Base-by-base conservation (phyloP, 139 green algal genomes). In the Pleodorina starrii region DNA sequence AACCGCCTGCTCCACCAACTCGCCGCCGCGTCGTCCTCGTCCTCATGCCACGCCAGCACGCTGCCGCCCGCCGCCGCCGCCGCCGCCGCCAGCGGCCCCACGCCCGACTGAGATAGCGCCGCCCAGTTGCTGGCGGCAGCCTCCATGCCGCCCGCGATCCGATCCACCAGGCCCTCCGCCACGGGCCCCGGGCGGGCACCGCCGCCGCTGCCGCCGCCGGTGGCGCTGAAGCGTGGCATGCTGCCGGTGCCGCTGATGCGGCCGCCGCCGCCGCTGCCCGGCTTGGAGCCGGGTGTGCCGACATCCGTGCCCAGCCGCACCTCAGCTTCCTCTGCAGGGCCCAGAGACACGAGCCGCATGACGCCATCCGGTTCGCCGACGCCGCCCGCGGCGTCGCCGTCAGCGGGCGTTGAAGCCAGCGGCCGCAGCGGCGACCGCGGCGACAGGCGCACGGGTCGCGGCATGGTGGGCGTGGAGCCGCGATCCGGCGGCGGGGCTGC, bases 1-100 rank as follows among this genome's bases (percentile, higher is more conserved):
- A 88, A 48, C 1, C 82, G 63, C 0, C 82, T 63, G 29, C 5
- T 43, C 82, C 82, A 88, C 82, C 82, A 88, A 19, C 63, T 38
- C 2, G 66, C 44, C 2, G 2, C 60, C 19, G 27, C 57, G 42
- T 66, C 66, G 27, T 79, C 82, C 29, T 51, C 44, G 32, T 88
- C 82, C 32, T 88, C 66, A 3, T 16, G 42, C 79, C 79, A 75
- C 4, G 35, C 25, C 38, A 42, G 35, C 6, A 54, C 0, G 17
- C 51, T 43, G 4, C 19, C 2, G 29, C 59, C 59, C 7, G 12
- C 27, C 42, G 59, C 29, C 29, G 21, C 2, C 43, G 80, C 59
- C 7, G 12, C 27, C 42, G 59, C 29, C 29, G 21, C 21, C 59
- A 51, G 16, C 63, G 82, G 82, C 19, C 82, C 82, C 2, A 88